phyloP scores from a whole-genome alignment of 805 yeast genomes.

The Yarrowia sp. region DNA sequence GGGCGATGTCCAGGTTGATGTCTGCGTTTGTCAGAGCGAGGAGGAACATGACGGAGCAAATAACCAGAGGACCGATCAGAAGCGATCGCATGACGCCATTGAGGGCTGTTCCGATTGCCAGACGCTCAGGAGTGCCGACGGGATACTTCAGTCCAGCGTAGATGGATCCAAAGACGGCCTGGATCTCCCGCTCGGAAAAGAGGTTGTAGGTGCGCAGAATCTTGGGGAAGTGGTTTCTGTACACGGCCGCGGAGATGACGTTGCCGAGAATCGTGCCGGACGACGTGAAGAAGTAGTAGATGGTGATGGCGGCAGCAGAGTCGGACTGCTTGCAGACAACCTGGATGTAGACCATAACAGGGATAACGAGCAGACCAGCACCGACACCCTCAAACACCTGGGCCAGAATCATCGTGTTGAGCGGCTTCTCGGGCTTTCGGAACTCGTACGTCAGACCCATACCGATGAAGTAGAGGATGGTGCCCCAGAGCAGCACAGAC shows the following conservation, averaged over 20 bases:
- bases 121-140: not conserved
- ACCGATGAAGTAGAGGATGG: conserved; percentile 8
- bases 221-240: conserved; percentile 21
- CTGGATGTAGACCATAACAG: conserved; percentile 25
- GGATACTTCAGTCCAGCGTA: not conserved
- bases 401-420: conserved; percentile 4
- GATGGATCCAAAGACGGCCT: not conserved
- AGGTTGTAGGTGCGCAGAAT: not conserved
- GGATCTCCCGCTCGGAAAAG: not conserved
- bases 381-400: conserved; percentile 20
- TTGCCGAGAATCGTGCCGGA: conserved; percentile 27
- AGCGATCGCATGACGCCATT: conserved; percentile 7
- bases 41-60: conserved; percentile 3
- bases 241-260: conserved; percentile 27
- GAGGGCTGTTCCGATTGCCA: not conserved
- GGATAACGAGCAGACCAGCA: conserved; percentile 8
- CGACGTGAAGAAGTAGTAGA: conserved; percentile 22
- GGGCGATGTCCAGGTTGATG: not conserved
- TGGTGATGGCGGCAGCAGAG: conserved; percentile 24
- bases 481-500: not conserved
- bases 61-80: not conserved
- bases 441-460: conserved; percentile 13
- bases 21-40: not conserved
- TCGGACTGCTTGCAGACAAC: conserved; percentile 18
- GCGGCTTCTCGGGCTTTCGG: conserved; percentile 16